Base-by-base conservation (phyloP, 805 yeast species). In the Pichia eremophila region DNA sequence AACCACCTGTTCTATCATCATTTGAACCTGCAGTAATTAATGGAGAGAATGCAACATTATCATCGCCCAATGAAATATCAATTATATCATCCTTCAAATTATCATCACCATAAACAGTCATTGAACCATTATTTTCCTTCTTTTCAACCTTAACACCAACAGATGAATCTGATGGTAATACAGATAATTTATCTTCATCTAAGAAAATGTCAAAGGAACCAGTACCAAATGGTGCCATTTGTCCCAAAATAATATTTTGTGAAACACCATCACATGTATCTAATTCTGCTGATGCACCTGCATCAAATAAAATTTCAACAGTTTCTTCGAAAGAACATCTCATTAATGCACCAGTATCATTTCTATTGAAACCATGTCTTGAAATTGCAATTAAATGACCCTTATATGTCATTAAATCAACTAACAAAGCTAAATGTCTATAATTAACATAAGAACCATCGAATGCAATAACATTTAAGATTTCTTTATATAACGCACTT, bases 361-460 rank as follows among this genome's bases (percentile, higher is more conserved):
- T 85, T 71, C 99, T 83, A 69, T 93, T 93, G 69, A 93, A 91
- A 78, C 99, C 99, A 64, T 93, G 99, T 78, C 99, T 95, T 40
- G 98, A 91, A 60, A 93, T 90, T 39, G 99, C 98, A 86, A 95
- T 91, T 67, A 93, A 75, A 63, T 91, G 96, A 61, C 99, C 99
- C 63, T 96, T 83, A 38, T 95, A 86, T 2, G 99, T 93, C 99
- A 93, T 93, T 37, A 90, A 95, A 72, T 93, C 99, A 50, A 93
- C 98, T 59, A 93, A 75, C 59, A 93, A 73, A 5, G 99, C 97
- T 93, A 93, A 84, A 62, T 93, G 99, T 71, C 99, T 83, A 71
- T 93, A 93, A 69, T 93, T 93, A 52, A 93, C 99, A 61, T 93
- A 93, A 37, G 99, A 90, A 85, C 99, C 99, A 77, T 93, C 99